Conservation (phyloP, 2,329 filamentous ascomycete genomes). For the Dichotomopilus funicola region DNA sequence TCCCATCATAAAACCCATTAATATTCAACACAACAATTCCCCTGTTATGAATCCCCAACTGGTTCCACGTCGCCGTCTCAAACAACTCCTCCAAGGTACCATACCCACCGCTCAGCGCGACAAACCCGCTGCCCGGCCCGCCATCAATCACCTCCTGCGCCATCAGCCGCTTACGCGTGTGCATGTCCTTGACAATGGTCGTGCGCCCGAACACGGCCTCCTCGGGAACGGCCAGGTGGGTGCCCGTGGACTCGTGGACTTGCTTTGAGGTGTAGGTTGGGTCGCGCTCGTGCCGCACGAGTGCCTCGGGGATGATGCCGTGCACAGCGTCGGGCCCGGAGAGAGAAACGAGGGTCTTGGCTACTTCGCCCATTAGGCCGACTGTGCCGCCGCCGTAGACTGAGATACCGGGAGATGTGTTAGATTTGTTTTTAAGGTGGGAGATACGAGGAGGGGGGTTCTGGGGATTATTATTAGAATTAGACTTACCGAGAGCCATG, state of each 20-base stretch:
- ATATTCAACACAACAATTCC: conserved; percentile 81
- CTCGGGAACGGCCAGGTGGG: conserved; percentile 51
- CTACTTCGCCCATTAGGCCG: conserved; percentile 92
- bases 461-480: too few species aligned
- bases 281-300: conserved; percentile 72
- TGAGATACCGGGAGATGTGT: conserved; percentile 25
- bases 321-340: conserved; percentile 77
- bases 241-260: conserved; percentile 33
- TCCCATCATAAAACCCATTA: conserved; percentile 84
- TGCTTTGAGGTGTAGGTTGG: conserved; percentile 43
- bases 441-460: too few species aligned
- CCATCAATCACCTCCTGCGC: conserved; percentile 77
- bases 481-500: conserved; percentile 61
- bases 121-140: conserved; percentile 78
- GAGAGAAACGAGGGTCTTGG: conserved; percentile 76
- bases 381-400: conserved; percentile 95
- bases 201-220: conserved; percentile 68
- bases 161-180: conserved; percentile 92
- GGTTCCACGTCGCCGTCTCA: conserved; percentile 89
- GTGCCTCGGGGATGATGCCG: conserved; percentile 84
- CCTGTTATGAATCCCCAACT: conserved; percentile 80
- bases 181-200: conserved; percentile 91
- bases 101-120: conserved; percentile 83
- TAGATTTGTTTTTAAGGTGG: neutral
- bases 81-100: conserved; percentile 96